These are phyloP conservation scores for Euphorbia corollata DNA, from an alignment of 441 rosid genomes.

Conservation along the genomic window DNA sequence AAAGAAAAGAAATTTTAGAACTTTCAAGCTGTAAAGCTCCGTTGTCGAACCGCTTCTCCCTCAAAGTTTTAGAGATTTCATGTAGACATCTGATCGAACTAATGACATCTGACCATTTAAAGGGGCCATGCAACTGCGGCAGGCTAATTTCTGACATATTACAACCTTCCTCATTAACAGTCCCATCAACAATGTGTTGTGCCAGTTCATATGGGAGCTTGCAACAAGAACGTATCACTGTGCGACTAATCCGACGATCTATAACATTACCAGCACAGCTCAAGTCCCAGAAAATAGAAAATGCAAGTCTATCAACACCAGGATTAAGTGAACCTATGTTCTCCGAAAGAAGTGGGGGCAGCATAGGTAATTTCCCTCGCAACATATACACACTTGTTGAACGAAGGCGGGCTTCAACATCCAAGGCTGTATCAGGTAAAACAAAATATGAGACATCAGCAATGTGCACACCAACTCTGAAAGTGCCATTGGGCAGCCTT, in stretches of 20 bases:
- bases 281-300: constrained; percentile 79
- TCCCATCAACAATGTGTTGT: constrained; percentile 54
- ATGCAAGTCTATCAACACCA: constrained; percentile 78
- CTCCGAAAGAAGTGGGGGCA: constrained; percentile 73
- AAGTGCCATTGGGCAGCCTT: constrained; percentile 43
- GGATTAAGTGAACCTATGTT: constrained; percentile 70
- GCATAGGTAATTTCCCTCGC: constrained; percentile 58
- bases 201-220: constrained; percentile 78
- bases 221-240: constrained; percentile 76
- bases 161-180: constrained; percentile 23
- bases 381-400: constrained; percentile 74
- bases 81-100: constrained; percentile 49
- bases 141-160: constrained; percentile 27
- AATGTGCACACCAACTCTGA: constrained; percentile 90
- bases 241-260: constrained; percentile 74
- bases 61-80: constrained; percentile 51
- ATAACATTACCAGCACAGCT: constrained; percentile 45
- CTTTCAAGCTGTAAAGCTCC: constrained; percentile 73
- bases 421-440: constrained; percentile 71
- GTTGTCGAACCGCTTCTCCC: constrained; percentile 49
- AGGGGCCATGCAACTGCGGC: constrained; percentile 57
- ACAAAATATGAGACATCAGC: constrained; percentile 84
- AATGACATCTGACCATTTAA: constrained; percentile 58
- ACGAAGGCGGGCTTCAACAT: constrained; percentile 65
- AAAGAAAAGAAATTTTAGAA: constrained; percentile 41